Evolutionary conservation across 106 monocot genomes (phyloP), one percentile per base, ranked within the genome.

Genomic region (Phalaenopsis equestris): DNA sequence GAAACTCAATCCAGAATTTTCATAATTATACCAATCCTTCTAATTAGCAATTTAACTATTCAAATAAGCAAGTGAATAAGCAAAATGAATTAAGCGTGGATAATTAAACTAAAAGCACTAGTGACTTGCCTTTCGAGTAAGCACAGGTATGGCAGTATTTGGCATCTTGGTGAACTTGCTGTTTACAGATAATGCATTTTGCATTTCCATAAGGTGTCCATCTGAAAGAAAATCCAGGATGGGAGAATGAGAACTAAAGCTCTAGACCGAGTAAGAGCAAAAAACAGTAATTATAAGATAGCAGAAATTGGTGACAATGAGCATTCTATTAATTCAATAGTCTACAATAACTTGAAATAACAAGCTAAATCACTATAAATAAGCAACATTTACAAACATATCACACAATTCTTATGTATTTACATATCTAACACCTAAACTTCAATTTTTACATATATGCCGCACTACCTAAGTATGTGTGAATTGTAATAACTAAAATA

Each of bases 91-190:
- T 8, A 65, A 24, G 24, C 64, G 23, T 65, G 39, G 37, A 38
- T 43, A 14, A 18, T 42, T 14, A 73, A 42, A 73, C 12, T 41
- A 75, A 52, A 85, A 6, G 65, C 56, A 36, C 18, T 16, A 47
- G 19, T 55, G 77, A 42, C 77, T 86, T 87, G 78, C 99, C 99
- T 90, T 99, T 99, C 8, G 99, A 99, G 80, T 99, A 99, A 42
- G 99, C 99, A 89, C 99, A 99, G 11, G 99, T 95, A 79, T 99
- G 99, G 85, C 99, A 99, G 75, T 99, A 99, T 49, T 88, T 88
- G 52, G 81, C 99, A 89, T 99, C 89, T 83, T 99, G 99, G 72
- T 99, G 99, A 10, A 99, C 95, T 85, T 99, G 99, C 67, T 99
- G 99, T 75, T 99, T 99, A 84, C 99, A 99, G 55, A 99, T 99